Conservation (phyloP, 192 early-diverging fungal genomes). For the Backusella psychrophila region DNA sequence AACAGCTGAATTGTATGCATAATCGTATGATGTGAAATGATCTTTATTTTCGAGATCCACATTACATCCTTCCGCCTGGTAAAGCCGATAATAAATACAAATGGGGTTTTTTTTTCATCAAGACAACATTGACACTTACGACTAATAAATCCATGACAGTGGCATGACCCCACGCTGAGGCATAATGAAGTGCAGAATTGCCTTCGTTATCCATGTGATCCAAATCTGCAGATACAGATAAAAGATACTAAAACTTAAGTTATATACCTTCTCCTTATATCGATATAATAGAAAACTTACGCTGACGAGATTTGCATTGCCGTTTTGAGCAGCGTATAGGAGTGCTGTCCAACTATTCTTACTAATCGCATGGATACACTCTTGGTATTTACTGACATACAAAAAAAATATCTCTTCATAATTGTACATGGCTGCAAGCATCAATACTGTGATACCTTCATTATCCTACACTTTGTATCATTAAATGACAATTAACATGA, state of each 20-base stretch:
- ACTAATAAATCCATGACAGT: constrained; percentile 33
- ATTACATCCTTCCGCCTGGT: constrained; percentile 27
- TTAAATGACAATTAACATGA: neutral
- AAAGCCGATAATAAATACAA: neutral
- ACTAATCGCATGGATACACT: constrained; percentile 37
- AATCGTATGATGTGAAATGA: constrained; percentile 26
- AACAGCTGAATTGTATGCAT: constrained; percentile 28
- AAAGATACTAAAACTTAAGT: constrained; percentile 19
- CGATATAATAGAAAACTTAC: constrained; percentile 10
- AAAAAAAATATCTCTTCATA: constrained; percentile 39
- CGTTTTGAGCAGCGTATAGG: constrained; percentile 37
- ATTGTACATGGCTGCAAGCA: constrained; percentile 35
- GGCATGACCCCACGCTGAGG: constrained; percentile 36
- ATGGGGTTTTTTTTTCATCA: neutral
- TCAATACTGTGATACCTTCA: constrained; percentile 35
- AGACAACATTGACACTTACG: constrained; percentile 3
- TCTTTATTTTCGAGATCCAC: constrained; percentile 29
- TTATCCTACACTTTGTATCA: constrained; percentile 15
- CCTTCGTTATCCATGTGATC: constrained; percentile 43
- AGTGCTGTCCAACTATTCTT: constrained; percentile 33
- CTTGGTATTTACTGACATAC: constrained; percentile 34
- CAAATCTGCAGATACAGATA: constrained; percentile 33
- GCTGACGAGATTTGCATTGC: constrained; percentile 35
- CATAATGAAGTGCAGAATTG: constrained; percentile 40
- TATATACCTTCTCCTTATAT: neutral